Evolutionary conservation across 129 eudicot genomes (phyloP).

Genomic region (Flaveria brownii): DNA sequence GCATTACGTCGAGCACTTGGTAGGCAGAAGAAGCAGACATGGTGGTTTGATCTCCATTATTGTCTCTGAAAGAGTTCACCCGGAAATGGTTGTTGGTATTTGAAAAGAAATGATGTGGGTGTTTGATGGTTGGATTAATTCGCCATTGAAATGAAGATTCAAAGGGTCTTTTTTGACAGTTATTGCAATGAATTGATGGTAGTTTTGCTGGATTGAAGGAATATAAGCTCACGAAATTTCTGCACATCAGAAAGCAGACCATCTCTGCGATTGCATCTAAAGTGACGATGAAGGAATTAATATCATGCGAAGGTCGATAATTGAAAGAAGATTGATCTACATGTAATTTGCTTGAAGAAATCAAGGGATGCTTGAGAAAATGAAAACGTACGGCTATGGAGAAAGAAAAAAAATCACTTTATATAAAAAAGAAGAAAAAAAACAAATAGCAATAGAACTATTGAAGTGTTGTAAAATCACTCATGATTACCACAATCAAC

Average conservation of each 20-base stretch:
- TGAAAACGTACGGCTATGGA: conserved; percentile 7
- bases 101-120: conserved; percentile 30
- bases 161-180: conserved; percentile 25
- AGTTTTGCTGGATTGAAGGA: conserved; percentile 27
- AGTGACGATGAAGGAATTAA: neutral
- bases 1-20: conserved; percentile 64
- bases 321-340: neutral
- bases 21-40: conserved; percentile 60
- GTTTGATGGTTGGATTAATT: conserved; percentile 5
- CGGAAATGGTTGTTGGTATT: conserved; percentile 6
- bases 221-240: conserved; percentile 3
- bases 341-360: conserved; percentile 4
- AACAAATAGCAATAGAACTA: no score
- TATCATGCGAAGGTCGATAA: neutral
- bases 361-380: neutral
- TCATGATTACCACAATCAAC: no score
- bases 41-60: conserved; percentile 38
- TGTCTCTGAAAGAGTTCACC: conserved; percentile 27
- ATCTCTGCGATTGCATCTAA: conserved; percentile 19
- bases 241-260: conserved; percentile 17
- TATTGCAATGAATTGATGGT: conserved; percentile 14
- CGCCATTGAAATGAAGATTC: conserved; percentile 16
- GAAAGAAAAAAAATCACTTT: neutral
- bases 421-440: no score
- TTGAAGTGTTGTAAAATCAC: no score